A percentile compares a stretch with the other conserved stretches of the same genome.
These are phyloP conservation scores for Adansonia digitata DNA, from an alignment of 345 rosid genomes.

Conservation along the genomic window DNA sequence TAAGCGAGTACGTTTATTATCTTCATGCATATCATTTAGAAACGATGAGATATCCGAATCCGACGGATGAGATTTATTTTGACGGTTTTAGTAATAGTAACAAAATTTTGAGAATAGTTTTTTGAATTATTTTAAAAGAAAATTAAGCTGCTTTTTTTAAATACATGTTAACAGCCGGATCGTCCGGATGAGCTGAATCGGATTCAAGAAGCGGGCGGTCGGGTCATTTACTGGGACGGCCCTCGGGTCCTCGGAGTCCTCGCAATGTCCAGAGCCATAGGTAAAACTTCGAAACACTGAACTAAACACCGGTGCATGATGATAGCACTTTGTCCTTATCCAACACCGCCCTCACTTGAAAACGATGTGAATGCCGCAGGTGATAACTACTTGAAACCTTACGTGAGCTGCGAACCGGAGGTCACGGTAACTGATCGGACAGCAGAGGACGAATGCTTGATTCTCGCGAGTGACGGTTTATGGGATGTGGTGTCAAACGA, in stretches of 20 bases:
- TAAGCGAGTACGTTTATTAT: not conserved
- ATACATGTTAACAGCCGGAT: slow-evolving; percentile 60
- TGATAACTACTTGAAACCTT: slow-evolving; percentile 83
- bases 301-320: not conserved
- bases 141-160: not conserved
- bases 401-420: slow-evolving; percentile 80
- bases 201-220: slow-evolving; percentile 77
- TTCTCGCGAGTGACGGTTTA: slow-evolving; percentile 75
- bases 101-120: not conserved
- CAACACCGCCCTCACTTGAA: not conserved
- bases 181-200: slow-evolving; percentile 79
- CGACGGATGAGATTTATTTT: not conserved
- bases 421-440: slow-evolving; percentile 59
- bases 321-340: not conserved
- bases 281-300: slow-evolving; percentile 22
- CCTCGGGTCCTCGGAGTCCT: slow-evolving; percentile 78
- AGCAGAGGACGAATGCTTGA: slow-evolving; percentile 70
- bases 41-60: not conserved
- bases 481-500: slow-evolving; percentile 96
- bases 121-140: not conserved
- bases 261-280: slow-evolving; percentile 93
- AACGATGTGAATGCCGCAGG: slow-evolving; percentile 27
- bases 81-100: not conserved
- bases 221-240: slow-evolving; percentile 87
- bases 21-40: not conserved